Evolutionary conservation across 1,139 yeast species (phyloP).

Genomic region (Trichomonascaceae sp.): DNA sequence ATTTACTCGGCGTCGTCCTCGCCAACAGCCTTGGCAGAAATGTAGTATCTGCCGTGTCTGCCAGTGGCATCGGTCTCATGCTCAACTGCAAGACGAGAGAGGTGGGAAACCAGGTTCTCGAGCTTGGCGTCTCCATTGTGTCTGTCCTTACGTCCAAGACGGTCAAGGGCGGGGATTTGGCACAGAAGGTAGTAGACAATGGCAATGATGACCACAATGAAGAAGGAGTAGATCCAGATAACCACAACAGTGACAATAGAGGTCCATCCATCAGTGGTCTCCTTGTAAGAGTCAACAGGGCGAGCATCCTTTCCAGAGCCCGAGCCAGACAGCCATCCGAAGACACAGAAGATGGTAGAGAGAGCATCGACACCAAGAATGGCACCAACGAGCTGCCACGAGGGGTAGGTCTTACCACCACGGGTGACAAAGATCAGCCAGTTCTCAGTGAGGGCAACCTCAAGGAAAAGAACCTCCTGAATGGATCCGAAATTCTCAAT

Average conservation of each 20-base stretch:
- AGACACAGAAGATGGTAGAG: constrained; percentile 81
- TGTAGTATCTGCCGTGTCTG: constrained; percentile 19
- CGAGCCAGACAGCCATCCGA: constrained; percentile 84
- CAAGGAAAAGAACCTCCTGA: constrained; percentile 85
- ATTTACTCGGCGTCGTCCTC: constrained; percentile 25
- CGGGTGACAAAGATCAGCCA: constrained; percentile 94
- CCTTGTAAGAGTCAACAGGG: constrained; percentile 20
- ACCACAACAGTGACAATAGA: constrained; percentile 89
- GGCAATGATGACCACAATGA: constrained; percentile 92
- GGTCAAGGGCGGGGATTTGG: constrained; percentile 19
- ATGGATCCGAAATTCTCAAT: constrained; percentile 88
- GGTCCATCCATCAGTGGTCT: constrained; percentile 70
- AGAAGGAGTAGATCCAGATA: constrained; percentile 90
- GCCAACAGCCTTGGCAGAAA: constrained; percentile 21
- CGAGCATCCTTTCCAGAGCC: constrained; percentile 16
- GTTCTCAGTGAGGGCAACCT: constrained; percentile 86
- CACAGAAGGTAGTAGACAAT: constrained; percentile 84
- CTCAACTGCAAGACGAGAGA: constrained; percentile 27
- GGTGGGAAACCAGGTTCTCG: constrained; percentile 26
- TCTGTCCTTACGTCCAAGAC: constrained; percentile 24
- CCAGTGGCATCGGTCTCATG: constrained; percentile 23
- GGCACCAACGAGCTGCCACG: constrained; percentile 93
- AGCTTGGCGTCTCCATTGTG: constrained; percentile 21
- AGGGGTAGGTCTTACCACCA: constrained; percentile 98
- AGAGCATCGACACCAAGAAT: constrained; percentile 76